Evolutionary conservation across 2,329 filamentous ascomycete species (phyloP).

Genomic region (Allantophomopsis lycopodina): DNA sequence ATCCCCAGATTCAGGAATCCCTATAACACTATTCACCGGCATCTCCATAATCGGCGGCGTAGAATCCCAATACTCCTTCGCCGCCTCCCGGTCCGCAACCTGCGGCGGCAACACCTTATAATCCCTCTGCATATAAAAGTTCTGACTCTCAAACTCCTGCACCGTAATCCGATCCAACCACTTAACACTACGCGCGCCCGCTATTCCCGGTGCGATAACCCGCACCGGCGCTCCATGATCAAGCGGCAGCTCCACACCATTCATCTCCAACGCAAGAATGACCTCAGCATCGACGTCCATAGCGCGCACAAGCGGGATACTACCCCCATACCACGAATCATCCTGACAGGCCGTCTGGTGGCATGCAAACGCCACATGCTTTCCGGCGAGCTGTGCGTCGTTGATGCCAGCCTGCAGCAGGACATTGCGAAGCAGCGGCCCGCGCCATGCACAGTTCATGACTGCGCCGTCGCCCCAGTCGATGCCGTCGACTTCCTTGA

Average conservation of each 20-base stretch:
- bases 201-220: conserved; percentile 45
- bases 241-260: conserved; percentile 39
- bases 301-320: conserved; percentile 33
- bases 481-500: conserved; percentile 44
- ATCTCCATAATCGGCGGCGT: conserved; percentile 53
- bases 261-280: conserved; percentile 51
- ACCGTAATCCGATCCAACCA: conserved; percentile 50
- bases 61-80: conserved; percentile 44
- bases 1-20: neutral
- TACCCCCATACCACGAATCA: conserved; percentile 41
- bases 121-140: conserved; percentile 45
- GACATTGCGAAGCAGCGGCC: conserved; percentile 36
- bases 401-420: conserved; percentile 29
- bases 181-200: conserved; percentile 52
- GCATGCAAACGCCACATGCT: conserved; percentile 41
- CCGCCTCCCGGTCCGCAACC: conserved; percentile 18
- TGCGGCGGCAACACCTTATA: conserved; percentile 58
- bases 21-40: conserved; percentile 30
- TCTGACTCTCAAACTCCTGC: conserved; percentile 47
- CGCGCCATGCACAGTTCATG: conserved; percentile 45
- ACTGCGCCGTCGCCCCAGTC: conserved; percentile 47
- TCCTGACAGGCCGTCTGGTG: conserved; percentile 36
- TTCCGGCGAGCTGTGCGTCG: conserved; percentile 13
- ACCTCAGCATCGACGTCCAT: conserved; percentile 46
- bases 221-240: conserved; percentile 52